These are phyloP conservation scores for Colletotrichum spaethianum DNA, from an alignment of 2,329 filamentous ascomycete species.

Conservation along the genomic window DNA sequence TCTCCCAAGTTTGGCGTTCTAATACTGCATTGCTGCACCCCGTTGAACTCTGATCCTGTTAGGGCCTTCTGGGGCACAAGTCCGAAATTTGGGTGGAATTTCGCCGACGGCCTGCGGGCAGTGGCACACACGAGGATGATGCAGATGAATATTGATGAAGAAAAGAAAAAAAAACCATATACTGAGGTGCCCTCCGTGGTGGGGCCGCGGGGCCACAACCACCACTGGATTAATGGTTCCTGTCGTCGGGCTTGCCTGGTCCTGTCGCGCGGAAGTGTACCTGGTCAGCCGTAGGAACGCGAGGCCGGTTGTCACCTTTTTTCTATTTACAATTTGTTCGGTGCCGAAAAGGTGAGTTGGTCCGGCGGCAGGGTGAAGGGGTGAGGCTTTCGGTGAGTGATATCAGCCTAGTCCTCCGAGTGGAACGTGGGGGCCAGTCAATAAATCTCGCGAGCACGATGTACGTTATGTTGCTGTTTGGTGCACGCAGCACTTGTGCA, in stretches of 20 bases:
- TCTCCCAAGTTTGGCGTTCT: neutral
- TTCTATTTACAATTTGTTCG: neutral
- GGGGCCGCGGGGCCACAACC: neutral
- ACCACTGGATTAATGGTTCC: neutral
- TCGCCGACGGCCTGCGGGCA: neutral
- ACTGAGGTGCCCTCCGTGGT: neutral
- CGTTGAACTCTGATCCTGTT: neutral
- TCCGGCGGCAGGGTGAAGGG: neutral
- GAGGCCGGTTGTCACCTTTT: neutral
- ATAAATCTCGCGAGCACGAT: neutral
- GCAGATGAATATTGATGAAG: neutral
- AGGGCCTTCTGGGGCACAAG: neutral
- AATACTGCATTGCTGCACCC: neutral
- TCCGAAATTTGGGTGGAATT: neutral
- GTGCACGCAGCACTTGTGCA: neutral
- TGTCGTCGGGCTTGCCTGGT: neutral
- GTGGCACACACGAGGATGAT: neutral
- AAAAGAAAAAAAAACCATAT: too few species aligned
- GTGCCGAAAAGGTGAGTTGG: conserved; percentile 13
- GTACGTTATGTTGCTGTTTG: neutral
- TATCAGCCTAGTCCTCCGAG: conserved; percentile 23
- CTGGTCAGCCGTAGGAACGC: neutral
- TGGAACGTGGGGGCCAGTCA: neutral
- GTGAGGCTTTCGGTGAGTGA: conserved; percentile 25
- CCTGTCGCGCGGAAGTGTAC: neutral